Evolutionary conservation across 192 early-diverging fungal genomes (phyloP), one percentile per base, ranked within the genome.

Genomic region (Thoreauomyces humboldtii): DNA sequence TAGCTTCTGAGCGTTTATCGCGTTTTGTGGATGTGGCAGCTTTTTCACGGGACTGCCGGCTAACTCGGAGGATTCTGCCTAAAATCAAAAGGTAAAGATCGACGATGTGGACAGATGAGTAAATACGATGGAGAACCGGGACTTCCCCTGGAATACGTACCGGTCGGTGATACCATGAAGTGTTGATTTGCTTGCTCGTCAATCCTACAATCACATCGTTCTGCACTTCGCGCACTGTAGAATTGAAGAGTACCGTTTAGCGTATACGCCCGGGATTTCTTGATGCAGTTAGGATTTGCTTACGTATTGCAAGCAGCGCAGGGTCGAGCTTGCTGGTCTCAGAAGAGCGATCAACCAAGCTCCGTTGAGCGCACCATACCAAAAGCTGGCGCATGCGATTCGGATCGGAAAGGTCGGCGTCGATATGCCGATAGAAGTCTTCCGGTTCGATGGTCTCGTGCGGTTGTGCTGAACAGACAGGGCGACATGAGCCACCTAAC

Each of bases 351-450:
- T n/a, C n/a, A n/a, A n/a, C n/a, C 9, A 76, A 41, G 33, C 61
- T 59, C 32, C 73, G 52, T 58, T 83, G 70, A 0, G 83, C 81
- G 52, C 86, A 86, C 89, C 89, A 91, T 12, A 80, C 64, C 1
- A 91, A 60, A 41, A 91, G 76, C 67, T 91, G 86, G 0, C 84
- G 77, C 69, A 91, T 76, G 0, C 82, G 80, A 0, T 83, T 66
- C 5, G 87, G 87, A 55, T 86, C 87, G 0, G 82, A 79, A 57
- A 82, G 67, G 9, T 89, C 87, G 1, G 78, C 75, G 65, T 87
- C 82, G 19, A 91, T 82, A 58, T 85, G 87, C 21, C 81, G 73
- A 73, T 85, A 89, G 62, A 81, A 88, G 50, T 88, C 84, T 1
- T 61, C 41, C 4, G 83, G 38, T 12, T 70, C 59, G 24, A 91